Percentiles rank a stretch among this genome's conserved stretches.
phyloP scores from a whole-genome alignment of 345 rosid genomes.

The Pugionium cornutum region DNA sequence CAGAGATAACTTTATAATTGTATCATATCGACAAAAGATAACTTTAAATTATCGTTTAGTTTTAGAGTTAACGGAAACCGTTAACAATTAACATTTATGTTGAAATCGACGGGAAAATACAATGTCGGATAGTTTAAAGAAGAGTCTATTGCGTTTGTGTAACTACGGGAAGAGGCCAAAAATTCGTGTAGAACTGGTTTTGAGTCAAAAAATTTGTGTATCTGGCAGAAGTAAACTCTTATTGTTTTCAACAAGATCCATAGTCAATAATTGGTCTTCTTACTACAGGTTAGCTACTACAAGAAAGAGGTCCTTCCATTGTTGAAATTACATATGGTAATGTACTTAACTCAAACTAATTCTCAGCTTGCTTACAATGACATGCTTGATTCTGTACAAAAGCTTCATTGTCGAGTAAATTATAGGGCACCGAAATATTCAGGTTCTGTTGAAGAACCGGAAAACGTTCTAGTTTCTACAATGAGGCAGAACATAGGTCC shows the following conservation, averaged over 20 bases:
- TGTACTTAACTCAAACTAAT: conserved; percentile 90
- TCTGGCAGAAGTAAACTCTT: too few relatives aligned
- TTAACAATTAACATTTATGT: too few relatives aligned
- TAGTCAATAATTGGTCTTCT: neutral
- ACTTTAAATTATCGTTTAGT: too few relatives aligned
- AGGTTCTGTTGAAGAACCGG: conserved; percentile 72
- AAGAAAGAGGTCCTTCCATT: conserved; percentile 72
- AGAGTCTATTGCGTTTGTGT: too few relatives aligned
- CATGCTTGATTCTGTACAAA: conserved; percentile 65
- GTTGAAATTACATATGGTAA: conserved; percentile 79
- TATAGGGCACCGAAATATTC: conserved; percentile 84
- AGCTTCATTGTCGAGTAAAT: conserved; percentile 86
- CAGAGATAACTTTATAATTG: too few relatives aligned
- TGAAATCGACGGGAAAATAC: too few relatives aligned
- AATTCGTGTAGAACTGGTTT: too few relatives aligned
- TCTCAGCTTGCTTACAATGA: conserved; percentile 91
- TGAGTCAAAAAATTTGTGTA: too few relatives aligned
- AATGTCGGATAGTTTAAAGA: too few relatives aligned
- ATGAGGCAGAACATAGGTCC: conserved; percentile 76
- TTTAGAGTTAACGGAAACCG: too few relatives aligned
- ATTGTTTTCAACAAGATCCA: neutral
- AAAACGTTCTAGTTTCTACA: conserved; percentile 70
- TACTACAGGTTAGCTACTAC: conserved; percentile 75
- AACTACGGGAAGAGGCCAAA: too few relatives aligned
- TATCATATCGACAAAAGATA: too few relatives aligned